Percentiles rank a stretch among this genome's conserved stretches.
These are phyloP conservation scores for Massarina eburnea DNA, from an alignment of 2,329 filamentous ascomycete species.

Conservation along the genomic window DNA sequence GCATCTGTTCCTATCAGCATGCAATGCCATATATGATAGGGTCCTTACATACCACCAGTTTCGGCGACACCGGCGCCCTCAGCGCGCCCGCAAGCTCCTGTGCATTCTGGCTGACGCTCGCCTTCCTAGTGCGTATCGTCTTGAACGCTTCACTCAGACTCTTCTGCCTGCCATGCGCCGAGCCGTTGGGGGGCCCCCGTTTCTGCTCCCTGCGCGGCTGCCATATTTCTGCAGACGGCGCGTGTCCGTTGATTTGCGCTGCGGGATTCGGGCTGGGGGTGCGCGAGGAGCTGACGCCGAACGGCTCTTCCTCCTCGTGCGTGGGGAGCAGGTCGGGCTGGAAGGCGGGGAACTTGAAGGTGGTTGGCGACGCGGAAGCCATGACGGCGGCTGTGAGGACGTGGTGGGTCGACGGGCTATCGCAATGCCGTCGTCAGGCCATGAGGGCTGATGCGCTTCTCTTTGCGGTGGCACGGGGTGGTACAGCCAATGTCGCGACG, in stretches of 20 bases:
- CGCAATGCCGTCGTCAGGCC: constrained; percentile 28
- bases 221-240: constrained; percentile 58
- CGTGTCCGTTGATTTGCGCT: constrained; percentile 25
- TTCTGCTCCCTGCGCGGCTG: constrained; percentile 59
- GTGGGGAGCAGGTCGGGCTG: constrained; percentile 45
- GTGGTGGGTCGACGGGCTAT: constrained; percentile 9
- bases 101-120: constrained; percentile 88
- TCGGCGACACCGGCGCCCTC: constrained; percentile 84
- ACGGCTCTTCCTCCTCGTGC: constrained; percentile 41
- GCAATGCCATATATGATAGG: constrained; percentile 23
- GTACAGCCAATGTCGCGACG: constrained; percentile 7
- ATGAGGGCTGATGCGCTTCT: constrained; percentile 20
- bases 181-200: constrained; percentile 47
- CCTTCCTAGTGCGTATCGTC: constrained; percentile 76
- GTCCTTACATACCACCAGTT: constrained; percentile 69
- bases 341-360: constrained; percentile 51
- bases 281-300: constrained; percentile 36
- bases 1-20: constrained; percentile 57
- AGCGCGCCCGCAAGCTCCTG: constrained; percentile 91
- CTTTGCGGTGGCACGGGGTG: constrained; percentile 1
- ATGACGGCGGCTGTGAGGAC: constrained; percentile 24
- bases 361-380: constrained; percentile 35
- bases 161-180: constrained; percentile 65
- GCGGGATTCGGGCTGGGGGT: constrained; percentile 32
- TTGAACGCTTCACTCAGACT: constrained; percentile 87